Base-by-base conservation (phyloP, 345 rosid genomes). In the Linum usitatissimum region DNA sequence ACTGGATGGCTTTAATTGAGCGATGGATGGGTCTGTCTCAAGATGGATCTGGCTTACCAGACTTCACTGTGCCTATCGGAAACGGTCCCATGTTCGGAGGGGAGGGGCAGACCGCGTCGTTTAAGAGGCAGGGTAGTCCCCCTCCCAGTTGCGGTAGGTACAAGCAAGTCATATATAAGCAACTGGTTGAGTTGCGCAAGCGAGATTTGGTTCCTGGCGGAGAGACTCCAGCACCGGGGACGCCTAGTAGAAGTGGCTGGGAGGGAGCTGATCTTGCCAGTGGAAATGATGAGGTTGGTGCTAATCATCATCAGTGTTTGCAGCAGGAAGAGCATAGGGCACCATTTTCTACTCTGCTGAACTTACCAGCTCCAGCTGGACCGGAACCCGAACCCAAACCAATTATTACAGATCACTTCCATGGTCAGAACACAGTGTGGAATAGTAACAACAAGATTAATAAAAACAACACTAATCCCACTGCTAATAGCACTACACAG, bases 121-220 rank as follows among this genome's bases (percentile, higher is more conserved):
- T 70, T 58, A 78, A 78, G 69, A 66, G 67, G 70, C 78, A 39
- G 59, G 68, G 59, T 63, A 69, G 59, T 57, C 8, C 17, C 17
- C 20, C 23, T 19, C 73, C 76, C 23, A 59, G 74, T 3, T 72
- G 79, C 61, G 93, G 87, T 49, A 84, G 79, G 76, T 70, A 65
- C 56, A 81, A 83, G 67, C 85, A 76, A 62, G 83, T 79, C 55
- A 69, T 87, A 34, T 73, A 73, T 56, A 79, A 78, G 72, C 97
- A 91, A 77, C 69, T 91, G 66, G 63, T 79, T 56, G 91, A 83
- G 66, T 53, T 91, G 77, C 72, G 80, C 15, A 82, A 73, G 73
- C 71, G 65, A 51, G 81, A 71, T 55, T 66, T 66, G 61, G 48
- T 69, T 13, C 75, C 45, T 18, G 76, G 51, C 15, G 77, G 75